Percentiles rank a stretch among this genome's conserved stretches.
phyloP scores from a whole-genome alignment of 805 yeast species.

The Candida vartiovaarae region DNA sequence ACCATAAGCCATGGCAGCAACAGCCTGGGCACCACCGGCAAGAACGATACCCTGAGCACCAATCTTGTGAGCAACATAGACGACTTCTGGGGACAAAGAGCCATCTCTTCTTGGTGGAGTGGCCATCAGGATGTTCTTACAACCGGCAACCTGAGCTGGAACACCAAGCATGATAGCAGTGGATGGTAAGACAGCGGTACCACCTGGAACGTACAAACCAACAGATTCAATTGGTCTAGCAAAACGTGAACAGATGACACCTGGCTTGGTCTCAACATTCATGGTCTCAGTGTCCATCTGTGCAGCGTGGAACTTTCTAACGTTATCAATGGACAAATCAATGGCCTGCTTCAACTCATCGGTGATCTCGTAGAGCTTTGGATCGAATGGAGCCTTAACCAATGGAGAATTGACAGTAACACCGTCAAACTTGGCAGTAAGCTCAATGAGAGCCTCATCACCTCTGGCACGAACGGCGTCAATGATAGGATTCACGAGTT shows the following conservation, averaged over 20 bases:
- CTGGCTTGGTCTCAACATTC: slow-evolving; percentile 87
- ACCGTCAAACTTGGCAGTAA: slow-evolving; percentile 86
- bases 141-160: slow-evolving; percentile 97
- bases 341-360: slow-evolving; percentile 77
- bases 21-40: slow-evolving; percentile 99
- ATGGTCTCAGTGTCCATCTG: slow-evolving; percentile 71
- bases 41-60: slow-evolving; percentile 86
- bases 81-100: slow-evolving; percentile 91
- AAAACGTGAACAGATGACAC: slow-evolving; percentile 90
- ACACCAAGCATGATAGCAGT: slow-evolving; percentile 98
- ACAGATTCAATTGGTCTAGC: slow-evolving; percentile 92
- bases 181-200: slow-evolving; percentile 96
- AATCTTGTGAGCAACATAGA: slow-evolving; percentile 91
- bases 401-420: slow-evolving; percentile 69
- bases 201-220: slow-evolving; percentile 97
- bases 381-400: slow-evolving; percentile 81
- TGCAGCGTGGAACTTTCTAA: slow-evolving; percentile 88
- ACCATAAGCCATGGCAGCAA: slow-evolving; percentile 98
- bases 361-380: slow-evolving; percentile 62
- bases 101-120: slow-evolving; percentile 96
- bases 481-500: slow-evolving; percentile 84
- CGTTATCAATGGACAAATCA: slow-evolving; percentile 84
- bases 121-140: slow-evolving; percentile 85
- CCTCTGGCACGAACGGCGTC: slow-evolving; percentile 71
- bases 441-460: slow-evolving; percentile 81